Conservation (phyloP, 225 moss, liverwort and hornwort genomes). For the Sphagnum tenellum region DNA sequence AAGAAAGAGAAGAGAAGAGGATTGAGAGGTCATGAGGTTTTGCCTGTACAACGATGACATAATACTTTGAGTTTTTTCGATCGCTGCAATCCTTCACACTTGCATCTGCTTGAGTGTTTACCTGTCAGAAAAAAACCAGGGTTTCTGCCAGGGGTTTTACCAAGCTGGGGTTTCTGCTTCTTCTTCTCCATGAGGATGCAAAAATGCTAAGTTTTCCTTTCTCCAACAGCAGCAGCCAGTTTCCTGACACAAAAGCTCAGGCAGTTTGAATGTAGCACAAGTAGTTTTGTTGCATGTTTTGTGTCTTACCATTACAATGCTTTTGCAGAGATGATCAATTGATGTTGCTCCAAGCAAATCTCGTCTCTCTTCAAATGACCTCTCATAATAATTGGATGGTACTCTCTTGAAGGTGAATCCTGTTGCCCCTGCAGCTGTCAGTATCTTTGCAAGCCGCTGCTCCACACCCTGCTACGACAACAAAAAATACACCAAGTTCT, state of each 20-base stretch:
- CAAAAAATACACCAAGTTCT: no score
- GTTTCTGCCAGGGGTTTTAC: no score
- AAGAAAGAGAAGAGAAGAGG: background rate
- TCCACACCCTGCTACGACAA: conserved; percentile 27
- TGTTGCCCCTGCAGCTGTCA: conserved; percentile 43
- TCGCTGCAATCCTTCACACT: conserved; percentile 78
- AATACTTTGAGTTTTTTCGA: conserved; percentile 82
- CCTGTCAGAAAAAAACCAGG: conserved; percentile 24
- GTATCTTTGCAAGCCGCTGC: conserved; percentile 38
- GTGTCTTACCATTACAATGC: conserved; percentile 80
- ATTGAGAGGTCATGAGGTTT: background rate
- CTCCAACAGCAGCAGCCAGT: no score
- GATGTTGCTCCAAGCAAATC: conserved; percentile 78
- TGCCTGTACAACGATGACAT: conserved; percentile 80
- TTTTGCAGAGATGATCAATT: conserved; percentile 90
- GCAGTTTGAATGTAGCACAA: no score
- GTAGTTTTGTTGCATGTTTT: background rate
- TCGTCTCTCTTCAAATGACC: conserved; percentile 67
- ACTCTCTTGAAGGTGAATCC: conserved; percentile 62
- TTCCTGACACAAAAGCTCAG: no score
- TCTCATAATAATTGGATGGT: conserved; percentile 65
- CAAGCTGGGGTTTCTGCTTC: no score
- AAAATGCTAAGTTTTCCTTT: no score
- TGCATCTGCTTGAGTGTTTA: conserved; percentile 81
- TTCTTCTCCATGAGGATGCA: no score